Percentiles rank a stretch among this genome's conserved stretches.
phyloP scores from a whole-genome alignment of 139 green algal genomes.

The Chara braunii region DNA sequence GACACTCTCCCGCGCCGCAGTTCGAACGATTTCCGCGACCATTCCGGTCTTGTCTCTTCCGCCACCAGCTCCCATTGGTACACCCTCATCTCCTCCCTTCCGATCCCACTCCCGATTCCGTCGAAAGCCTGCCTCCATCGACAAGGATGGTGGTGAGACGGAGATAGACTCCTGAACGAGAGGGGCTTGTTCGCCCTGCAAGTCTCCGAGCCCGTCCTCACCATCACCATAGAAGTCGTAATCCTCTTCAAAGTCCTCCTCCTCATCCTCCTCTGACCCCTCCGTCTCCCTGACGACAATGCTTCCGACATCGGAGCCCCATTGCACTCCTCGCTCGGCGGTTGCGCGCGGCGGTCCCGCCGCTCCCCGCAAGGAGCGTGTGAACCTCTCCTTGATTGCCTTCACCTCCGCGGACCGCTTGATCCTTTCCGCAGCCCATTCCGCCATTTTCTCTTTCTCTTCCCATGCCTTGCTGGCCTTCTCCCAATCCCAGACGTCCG shows the following conservation, averaged over 20 bases:
- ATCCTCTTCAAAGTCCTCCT: neutral
- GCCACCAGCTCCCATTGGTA: neutral
- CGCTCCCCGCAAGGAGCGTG: no score
- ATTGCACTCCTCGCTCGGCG: neutral
- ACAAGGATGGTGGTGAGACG: neutral
- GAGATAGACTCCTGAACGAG: neutral
- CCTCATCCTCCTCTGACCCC: neutral
- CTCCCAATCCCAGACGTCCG: slow-evolving; percentile 38
- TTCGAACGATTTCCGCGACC: neutral
- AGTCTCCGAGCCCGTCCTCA: neutral
- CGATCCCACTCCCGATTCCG: neutral
- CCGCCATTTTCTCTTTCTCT: slow-evolving; percentile 36
- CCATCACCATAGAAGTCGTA: neutral
- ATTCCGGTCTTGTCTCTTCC: neutral
- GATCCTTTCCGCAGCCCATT: slow-evolving; percentile 9
- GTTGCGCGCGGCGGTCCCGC: neutral
- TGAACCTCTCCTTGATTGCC: neutral
- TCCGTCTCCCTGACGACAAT: neutral
- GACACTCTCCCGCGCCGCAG: neutral
- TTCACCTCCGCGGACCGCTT: slow-evolving; percentile 17
- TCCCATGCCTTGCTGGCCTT: slow-evolving; percentile 26
- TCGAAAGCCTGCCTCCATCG: neutral
- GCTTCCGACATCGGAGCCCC: neutral
- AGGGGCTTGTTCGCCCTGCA: neutral
- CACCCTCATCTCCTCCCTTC: neutral